These are phyloP conservation scores for Stramenopiles sp. DNA, from an alignment of 352 stramenopile genomes.

Conservation along the genomic window DNA sequence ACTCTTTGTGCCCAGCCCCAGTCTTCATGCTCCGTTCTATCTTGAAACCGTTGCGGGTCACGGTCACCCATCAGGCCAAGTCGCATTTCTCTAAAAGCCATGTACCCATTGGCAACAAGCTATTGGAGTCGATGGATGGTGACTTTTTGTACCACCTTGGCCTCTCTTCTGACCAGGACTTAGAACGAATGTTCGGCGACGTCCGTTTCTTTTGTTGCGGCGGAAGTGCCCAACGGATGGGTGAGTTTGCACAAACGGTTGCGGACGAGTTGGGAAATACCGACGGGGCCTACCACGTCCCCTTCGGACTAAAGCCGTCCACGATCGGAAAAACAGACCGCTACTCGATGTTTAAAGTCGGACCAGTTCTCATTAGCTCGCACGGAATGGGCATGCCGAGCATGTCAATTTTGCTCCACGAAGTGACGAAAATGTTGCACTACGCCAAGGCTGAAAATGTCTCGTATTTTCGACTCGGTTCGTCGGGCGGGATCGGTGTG, in stretches of 20 bases:
- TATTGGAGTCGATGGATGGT: too few relatives aligned
- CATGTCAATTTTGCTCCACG: constrained; percentile 50
- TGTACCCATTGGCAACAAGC: too few relatives aligned
- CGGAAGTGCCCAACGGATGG: constrained; percentile 48
- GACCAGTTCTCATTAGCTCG: constrained; percentile 45
- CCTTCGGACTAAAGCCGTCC: constrained; percentile 38
- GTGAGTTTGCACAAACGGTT: constrained; percentile 36
- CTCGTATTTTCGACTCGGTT: constrained; percentile 53
- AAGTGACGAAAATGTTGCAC: constrained; percentile 53
- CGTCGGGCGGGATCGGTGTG: constrained; percentile 46
- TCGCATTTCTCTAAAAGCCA: too few relatives aligned
- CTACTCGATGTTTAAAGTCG: constrained; percentile 54
- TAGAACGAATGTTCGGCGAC: constrained; percentile 38
- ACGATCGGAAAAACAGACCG: constrained; percentile 43
- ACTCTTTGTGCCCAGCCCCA: too few relatives aligned
- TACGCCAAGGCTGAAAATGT: constrained; percentile 36
- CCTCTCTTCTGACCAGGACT: constrained; percentile 32
- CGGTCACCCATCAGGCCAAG: too few relatives aligned
- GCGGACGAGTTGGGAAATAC: constrained; percentile 35
- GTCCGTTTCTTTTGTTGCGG: constrained; percentile 52
- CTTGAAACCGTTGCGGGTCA: too few relatives aligned
- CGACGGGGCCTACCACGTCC: too few relatives aligned
- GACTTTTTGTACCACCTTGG: constrained; percentile 54
- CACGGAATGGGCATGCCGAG: constrained; percentile 54
- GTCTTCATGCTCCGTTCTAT: too few relatives aligned